Base-by-base conservation (phyloP, 495 filamentous ascomycete species). In the Rusavskia elegans region DNA sequence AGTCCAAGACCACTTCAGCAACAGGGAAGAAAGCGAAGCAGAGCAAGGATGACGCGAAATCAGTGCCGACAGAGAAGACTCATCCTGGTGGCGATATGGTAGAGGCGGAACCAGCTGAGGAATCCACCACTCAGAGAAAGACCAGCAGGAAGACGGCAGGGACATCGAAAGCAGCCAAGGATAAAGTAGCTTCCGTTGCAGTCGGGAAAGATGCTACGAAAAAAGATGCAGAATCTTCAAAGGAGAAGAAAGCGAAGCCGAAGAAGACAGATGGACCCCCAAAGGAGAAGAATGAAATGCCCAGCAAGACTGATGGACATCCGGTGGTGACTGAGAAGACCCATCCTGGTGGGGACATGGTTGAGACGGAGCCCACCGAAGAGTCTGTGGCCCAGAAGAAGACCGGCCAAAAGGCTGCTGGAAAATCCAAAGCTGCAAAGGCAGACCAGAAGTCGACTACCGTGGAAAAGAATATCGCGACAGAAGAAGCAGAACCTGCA, bases 1-100 rank as follows among this genome's bases (percentile, higher is more conserved):
- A 72, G 54, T 62, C 64, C 17, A 66, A 68, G 44, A 55, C 17
- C 27, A 58, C 52, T 16, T 52, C 62, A 6, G 59, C 59, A 11
- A 55, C 63, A 5, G 2, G 27, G n/a, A 51, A 51, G 38, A 51
- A 51, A 51, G 21, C n/a, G 30, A 51, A 51, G 35, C 30, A 51
- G 13, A 20, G n/a, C 44, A 46, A 46, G 23, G 23, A 23, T 11
- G 23, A 46, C 23, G 44, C 17, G 5, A 6, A 30, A 4, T 23
- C 23, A 16, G 23, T 46, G 19, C 17, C 23, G 23, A 46, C 44
- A 10, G 44, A 46, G 13, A 16, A 46, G 11, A 46, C 44, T 8
- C 44, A 46, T 23, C 44, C 44, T 8, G 44, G 44, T 46, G 23
- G 21, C 1, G 44, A 46, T n/a, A 46, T 11, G 5, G 44, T 46